A percentile compares a stretch with the other conserved stretches of the same genome.
phyloP scores from a whole-genome alignment of 306 rosid species.

The Corylus americana region DNA sequence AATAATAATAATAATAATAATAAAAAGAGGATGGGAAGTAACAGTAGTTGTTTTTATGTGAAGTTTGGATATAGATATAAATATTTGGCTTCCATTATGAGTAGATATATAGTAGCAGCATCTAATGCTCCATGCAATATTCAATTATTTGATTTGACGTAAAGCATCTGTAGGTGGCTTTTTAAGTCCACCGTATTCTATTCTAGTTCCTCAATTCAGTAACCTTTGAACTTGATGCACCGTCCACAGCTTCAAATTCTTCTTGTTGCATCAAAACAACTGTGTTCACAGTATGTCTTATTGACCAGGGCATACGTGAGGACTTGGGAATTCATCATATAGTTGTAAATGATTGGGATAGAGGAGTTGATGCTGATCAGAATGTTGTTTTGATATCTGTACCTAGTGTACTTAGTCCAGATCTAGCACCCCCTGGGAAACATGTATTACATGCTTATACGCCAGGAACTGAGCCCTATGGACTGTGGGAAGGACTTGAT shows the following conservation, averaged over 20 bases:
- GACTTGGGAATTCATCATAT: constrained; percentile 93
- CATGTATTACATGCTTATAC: constrained; percentile 86
- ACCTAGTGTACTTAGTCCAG: constrained; percentile 82
- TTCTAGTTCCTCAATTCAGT: not conserved
- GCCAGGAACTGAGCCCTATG: constrained; percentile 90
- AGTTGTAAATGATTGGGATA: constrained; percentile 88
- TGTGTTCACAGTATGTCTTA: not conserved
- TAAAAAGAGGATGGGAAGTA: too few species aligned
- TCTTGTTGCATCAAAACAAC: not conserved
- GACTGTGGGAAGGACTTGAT: constrained; percentile 87
- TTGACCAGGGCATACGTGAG: constrained; percentile 51
- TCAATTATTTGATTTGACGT: not conserved
- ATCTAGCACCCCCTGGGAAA: constrained; percentile 81
- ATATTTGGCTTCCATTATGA: not conserved
- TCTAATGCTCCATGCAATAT: not conserved
- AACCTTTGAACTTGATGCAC: constrained; percentile 4
- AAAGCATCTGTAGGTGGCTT: too few species aligned
- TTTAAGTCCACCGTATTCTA: not conserved
- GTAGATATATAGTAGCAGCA: not conserved
- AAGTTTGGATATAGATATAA: not conserved
- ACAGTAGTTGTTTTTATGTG: not conserved
- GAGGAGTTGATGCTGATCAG: constrained; percentile 96
- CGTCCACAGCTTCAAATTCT: not conserved
- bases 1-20: too few species aligned
- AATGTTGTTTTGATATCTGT: constrained; percentile 91